Evolutionary conservation across 306 rosid genomes (phyloP).

Genomic region (Prosopis cineraria): DNA sequence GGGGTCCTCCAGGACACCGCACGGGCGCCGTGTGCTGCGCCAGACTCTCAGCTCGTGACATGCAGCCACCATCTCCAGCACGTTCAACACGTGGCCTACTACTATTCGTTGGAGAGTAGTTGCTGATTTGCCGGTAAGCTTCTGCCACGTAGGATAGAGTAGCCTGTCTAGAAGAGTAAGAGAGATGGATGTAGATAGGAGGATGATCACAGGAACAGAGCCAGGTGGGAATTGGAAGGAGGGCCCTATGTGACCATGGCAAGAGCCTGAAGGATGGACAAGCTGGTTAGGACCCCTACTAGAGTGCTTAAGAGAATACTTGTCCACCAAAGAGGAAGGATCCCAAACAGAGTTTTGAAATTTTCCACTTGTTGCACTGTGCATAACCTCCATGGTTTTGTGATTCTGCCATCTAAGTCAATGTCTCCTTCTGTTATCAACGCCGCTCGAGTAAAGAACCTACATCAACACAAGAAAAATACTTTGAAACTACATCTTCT

Average conservation of each 20-base stretch:
- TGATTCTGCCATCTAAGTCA: slow-evolving; percentile 33
- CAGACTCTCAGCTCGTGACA: too few relatives aligned
- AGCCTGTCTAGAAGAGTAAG: slow-evolving; percentile 39
- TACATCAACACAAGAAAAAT: not conserved
- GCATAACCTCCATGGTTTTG: slow-evolving; percentile 49
- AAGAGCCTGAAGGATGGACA: slow-evolving; percentile 49
- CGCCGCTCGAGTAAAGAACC: slow-evolving; percentile 46
- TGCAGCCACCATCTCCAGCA: too few relatives aligned
- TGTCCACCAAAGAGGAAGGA: slow-evolving; percentile 45
- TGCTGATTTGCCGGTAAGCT: not conserved
- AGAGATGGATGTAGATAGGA: slow-evolving; percentile 33
- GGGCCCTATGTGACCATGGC: slow-evolving; percentile 16
- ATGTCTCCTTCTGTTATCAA: slow-evolving; percentile 40
- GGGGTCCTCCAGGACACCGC: too few relatives aligned
- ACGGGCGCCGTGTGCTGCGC: too few relatives aligned
- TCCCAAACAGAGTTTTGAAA: slow-evolving; percentile 35
- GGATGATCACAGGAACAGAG: slow-evolving; percentile 19
- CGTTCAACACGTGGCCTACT: not conserved
- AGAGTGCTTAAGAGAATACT: slow-evolving; percentile 35
- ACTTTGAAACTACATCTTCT: too few relatives aligned
- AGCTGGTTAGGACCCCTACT: slow-evolving; percentile 32
- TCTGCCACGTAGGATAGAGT: not conserved
- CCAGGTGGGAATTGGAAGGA: slow-evolving; percentile 45
- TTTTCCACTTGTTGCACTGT: slow-evolving; percentile 47
- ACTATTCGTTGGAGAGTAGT: not conserved